Percentiles rank a stretch among this genome's conserved stretches.
Conservation (phyloP, 192 early-diverging fungal genomes). For the Ambispora gerdemannii region DNA sequence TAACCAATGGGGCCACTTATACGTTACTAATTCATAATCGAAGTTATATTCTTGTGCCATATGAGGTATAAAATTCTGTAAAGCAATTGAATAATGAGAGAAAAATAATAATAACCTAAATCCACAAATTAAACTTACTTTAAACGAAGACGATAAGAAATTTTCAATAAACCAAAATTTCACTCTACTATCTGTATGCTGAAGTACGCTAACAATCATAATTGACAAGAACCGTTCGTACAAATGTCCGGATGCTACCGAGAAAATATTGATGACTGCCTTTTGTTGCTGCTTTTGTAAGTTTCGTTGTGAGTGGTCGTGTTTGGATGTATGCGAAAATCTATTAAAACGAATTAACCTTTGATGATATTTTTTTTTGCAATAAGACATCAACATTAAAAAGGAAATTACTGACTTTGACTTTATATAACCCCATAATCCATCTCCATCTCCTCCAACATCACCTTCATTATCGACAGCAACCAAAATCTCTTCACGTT, state of each 20-base stretch:
- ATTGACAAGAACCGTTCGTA: constrained; percentile 97
- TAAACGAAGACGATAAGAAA: constrained; percentile 95
- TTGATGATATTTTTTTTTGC: neutral
- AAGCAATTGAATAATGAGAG: neutral
- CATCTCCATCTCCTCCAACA: constrained; percentile 32
- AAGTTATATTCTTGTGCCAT: constrained; percentile 85
- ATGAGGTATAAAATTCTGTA: constrained; percentile 80
- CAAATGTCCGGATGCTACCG: constrained; percentile 95
- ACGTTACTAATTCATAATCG: constrained; percentile 94
- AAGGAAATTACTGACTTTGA: constrained; percentile 44
- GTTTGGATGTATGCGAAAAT: too few species aligned
- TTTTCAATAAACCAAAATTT: constrained; percentile 99
- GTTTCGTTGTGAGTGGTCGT: constrained; percentile 30
- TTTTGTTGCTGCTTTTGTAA: constrained; percentile 35
- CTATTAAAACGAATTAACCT: constrained; percentile 12
- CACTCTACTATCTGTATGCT: constrained; percentile 82
- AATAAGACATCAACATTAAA: too few species aligned
- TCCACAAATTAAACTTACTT: constrained; percentile 45
- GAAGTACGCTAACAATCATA: constrained; percentile 92
- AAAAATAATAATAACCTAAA: neutral
- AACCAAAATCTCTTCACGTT: constrained; percentile 68
- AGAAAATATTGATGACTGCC: constrained; percentile 89
- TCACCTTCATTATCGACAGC: constrained; percentile 34
- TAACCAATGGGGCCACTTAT: constrained; percentile 99
- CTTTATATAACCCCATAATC: constrained; percentile 61